Conservation (phyloP, 371 early-diverging fungal genomes). For the Rhizomucor miehei region DNA sequence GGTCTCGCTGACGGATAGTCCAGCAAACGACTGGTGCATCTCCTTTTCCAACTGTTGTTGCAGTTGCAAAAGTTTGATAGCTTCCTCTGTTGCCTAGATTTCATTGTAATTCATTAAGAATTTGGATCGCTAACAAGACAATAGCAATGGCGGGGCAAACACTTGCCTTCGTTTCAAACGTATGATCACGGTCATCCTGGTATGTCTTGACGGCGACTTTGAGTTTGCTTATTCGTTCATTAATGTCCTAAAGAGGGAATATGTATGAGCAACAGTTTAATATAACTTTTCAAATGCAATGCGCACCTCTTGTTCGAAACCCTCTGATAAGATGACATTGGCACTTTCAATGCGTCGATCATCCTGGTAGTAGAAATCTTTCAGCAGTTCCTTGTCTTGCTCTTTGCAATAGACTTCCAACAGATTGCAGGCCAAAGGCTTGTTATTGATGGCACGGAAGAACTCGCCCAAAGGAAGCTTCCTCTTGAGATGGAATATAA, state of each 20-base stretch:
- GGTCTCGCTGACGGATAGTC: constrained; percentile 82
- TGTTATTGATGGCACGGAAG: constrained; percentile 80
- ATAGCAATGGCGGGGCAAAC: not conserved
- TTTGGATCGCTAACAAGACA: constrained; percentile 5
- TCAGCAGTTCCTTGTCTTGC: constrained; percentile 74
- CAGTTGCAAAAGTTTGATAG: constrained; percentile 67
- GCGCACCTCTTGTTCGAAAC: constrained; percentile 53
- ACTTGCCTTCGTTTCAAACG: constrained; percentile 73
- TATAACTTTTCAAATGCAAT: not conserved
- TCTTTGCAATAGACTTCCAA: constrained; percentile 82
- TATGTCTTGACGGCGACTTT: constrained; percentile 70
- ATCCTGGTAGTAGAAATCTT: constrained; percentile 94
- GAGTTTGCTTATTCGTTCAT: constrained; percentile 66
- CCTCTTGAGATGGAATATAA: constrained; percentile 83
- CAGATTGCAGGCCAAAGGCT: constrained; percentile 78
- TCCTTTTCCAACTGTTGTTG: constrained; percentile 78
- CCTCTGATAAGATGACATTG: constrained; percentile 58
- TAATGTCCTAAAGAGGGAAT: constrained; percentile 36
- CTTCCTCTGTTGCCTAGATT: constrained; percentile 70
- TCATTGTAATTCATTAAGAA: not conserved
- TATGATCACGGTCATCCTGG: constrained; percentile 66
- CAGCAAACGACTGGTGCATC: constrained; percentile 62
- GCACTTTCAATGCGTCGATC: constrained; percentile 81
- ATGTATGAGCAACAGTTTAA: not conserved
- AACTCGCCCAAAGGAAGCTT: constrained; percentile 85